Base-by-base conservation (phyloP, 2,329 filamentous ascomycete genomes). In the Fusarium humuli region DNA sequence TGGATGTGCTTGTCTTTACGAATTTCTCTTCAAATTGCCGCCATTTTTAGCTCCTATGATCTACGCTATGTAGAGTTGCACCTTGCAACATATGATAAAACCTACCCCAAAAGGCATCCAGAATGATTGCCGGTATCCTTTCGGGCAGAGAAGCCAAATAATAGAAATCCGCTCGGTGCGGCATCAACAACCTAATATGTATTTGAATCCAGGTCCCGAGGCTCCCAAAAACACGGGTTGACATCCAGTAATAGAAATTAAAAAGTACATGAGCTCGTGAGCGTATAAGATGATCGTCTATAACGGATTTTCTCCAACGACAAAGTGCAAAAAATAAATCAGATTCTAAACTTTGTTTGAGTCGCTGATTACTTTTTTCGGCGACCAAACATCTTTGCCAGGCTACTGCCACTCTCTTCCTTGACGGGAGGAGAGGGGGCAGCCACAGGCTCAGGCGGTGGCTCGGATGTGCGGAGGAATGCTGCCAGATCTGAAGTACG, bases 381-480 rank as follows among this genome's bases (percentile, higher is more conserved):
- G 57, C 85, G 81, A 45, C 81, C 78, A 74, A 87, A 86, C 76
- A 86, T 82, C 57, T 82, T 85, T 25, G 83, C 81, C 27, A 86
- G 77, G 11, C 82, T 79, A 49, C 77, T 81, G 52, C 76, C 73
- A n/a, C 81, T 73, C n/a, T 81, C 79, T 50, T 83, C 82, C 30
- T 77, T 79, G 20, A 77, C 77, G 2, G 74, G 54, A 11, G 77
- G 76, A 75, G 61, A 9, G 74, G 61, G 7, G 71, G 73, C 16
- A 73, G 59, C 67, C 11, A 75, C 61, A 27, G 77, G 69, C 25
- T 79, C 73, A 16, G 84, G 83, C 3, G 90, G 89, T 5, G 92
- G 91, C 34, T 85, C 90, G 16, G 91, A 92, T 73, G 89, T 88
- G 56, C 86, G 87, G 32, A 96, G 81, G 77, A 95, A 95, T 54